These are phyloP conservation scores for Scheffersomyces parashehatae DNA, from an alignment of 1,139 yeast species.

Conservation along the genomic window DNA sequence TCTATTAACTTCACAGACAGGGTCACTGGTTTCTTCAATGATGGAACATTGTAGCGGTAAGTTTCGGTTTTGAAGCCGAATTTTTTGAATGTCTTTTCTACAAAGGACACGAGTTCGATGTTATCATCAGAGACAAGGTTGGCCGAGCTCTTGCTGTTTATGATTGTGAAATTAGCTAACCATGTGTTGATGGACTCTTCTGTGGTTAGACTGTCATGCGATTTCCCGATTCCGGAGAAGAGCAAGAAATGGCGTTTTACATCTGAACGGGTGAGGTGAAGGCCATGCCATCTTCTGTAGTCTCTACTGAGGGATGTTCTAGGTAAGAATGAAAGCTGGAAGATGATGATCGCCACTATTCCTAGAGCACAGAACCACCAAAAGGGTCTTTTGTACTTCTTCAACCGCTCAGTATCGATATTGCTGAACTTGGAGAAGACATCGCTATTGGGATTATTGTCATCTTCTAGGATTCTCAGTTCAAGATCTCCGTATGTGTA, in stretches of 20 bases:
- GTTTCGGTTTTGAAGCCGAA: slow-evolving; percentile 29
- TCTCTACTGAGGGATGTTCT: slow-evolving; percentile 85
- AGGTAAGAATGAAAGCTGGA: slow-evolving; percentile 77
- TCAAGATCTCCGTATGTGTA: too few relatives aligned
- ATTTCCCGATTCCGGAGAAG: slow-evolving; percentile 25
- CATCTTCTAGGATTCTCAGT: too few relatives aligned
- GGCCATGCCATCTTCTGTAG: slow-evolving; percentile 71
- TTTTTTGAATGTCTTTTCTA: slow-evolving; percentile 25
- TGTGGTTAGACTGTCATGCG: slow-evolving; percentile 24
- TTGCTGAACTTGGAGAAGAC: too few relatives aligned
- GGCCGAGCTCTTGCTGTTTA: slow-evolving; percentile 15
- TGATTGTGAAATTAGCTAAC: slow-evolving; percentile 16
- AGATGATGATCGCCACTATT: slow-evolving; percentile 49
- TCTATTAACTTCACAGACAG: slow-evolving; percentile 27
- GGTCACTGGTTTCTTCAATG: slow-evolving; percentile 24
- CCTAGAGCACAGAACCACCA: slow-evolving; percentile 59
- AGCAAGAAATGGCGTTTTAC: slow-evolving; percentile 47
- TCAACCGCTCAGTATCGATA: background rate
- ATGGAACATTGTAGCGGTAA: slow-evolving; percentile 18
- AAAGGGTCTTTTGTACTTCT: slow-evolving; percentile 23
- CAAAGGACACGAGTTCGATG: slow-evolving; percentile 23
- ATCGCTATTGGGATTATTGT: too few relatives aligned
- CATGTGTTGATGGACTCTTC: slow-evolving; percentile 30
- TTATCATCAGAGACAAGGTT: slow-evolving; percentile 32
- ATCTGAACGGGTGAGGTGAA: slow-evolving; percentile 62